Base-by-base conservation (phyloP, 176 grass and related monocot species). In the Aegilops longissima region DNA sequence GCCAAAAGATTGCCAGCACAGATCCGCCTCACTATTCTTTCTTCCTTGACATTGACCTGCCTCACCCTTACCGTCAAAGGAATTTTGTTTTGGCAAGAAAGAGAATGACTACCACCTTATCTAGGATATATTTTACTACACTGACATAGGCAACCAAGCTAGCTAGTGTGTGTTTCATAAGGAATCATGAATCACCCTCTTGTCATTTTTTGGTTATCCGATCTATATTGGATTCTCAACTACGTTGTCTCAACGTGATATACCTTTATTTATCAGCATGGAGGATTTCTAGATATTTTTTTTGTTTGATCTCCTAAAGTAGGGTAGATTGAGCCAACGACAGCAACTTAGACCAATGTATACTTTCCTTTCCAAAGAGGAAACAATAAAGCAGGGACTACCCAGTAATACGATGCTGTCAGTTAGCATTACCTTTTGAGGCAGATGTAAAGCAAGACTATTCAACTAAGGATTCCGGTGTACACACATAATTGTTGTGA, bases 331-430 rank as follows among this genome's bases (percentile, higher is more conserved):
- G 38, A 70, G 52, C 36, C 56, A 35, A 42, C 5, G 4, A 88
- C 3, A 76, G 20, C 72, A 77, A 52, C 82, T 75, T 75, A 17
- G 16, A 76, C 38, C 70, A 84, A 76, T 76, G 13, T 52, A 38
- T 34, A 8, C 61, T 42, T 73, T 56, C 29, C 61, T 85, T 66
- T 77, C 6, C 27, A 49, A 76, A 84, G 59, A 84, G 71, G 72
- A 76, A 52, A 52, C 14, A 88, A 79, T 51, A 78, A 64, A 63
- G 74, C n/a, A 72, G 38, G 36, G 78, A 67, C 31, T 52, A 31
- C 9, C 9, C 1, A 42, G 24, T n/a, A 81, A 27, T 35, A 52
- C n/a, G 31, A 74, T 76, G 61, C 62, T 27, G 47, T 25, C 23
- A 25, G 80, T 58, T 71, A 49, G 63, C 20, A 77, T 23, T 44